Evolutionary conservation across 495 filamentous ascomycete genomes (phyloP), one percentile per base, ranked within the genome.

Genomic region (Penicillium subrubescens): DNA sequence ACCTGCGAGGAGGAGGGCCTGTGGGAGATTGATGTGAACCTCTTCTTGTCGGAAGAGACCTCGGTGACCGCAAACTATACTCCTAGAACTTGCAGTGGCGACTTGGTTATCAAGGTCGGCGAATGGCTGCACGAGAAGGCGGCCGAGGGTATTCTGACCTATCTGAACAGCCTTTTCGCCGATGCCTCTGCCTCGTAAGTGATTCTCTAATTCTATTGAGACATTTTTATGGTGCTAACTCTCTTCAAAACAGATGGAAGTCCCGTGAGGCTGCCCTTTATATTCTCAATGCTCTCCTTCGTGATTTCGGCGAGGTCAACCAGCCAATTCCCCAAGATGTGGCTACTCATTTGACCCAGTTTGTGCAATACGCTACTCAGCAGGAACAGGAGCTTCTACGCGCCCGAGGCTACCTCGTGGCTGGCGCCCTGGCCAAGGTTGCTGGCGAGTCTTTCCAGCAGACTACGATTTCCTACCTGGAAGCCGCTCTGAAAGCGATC

Each of bases 11-110:
- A 98, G 71, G 92, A 96, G 75, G 92, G 90, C 8, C 79, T 99
- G 31, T 99, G 95, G 95, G 92, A 98, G 60, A 89, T 97, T 62
- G 95, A 99, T 76, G 88, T 96, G 59, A 98, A 96, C 53, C 84
- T 98, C 1, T 99, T 96, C 76, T 83, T 99, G 31, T 93, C 93
- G 0, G 95, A 99, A 71, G 95, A 99, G 76, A 94, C 92, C 3
- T 92, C 92, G 14, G 89, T 97, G 54, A 97, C 93, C n/a, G 90
- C 94, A 27, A 97, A 98, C 72, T 99, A 97, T 74, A 96, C 94
- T 2, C 91, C 95, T 31, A 85, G 95, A 55, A 96, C 91, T 14
- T 94, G 94, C 54, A 93, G 92, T 69, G 93, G 93, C 31, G 94
- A 97, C 71, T 81, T 98, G 29, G 83, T 95, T 10, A 90, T 96